phyloP scores from a whole-genome alignment of 139 green algal species.

The Chlorella sp. region DNA sequence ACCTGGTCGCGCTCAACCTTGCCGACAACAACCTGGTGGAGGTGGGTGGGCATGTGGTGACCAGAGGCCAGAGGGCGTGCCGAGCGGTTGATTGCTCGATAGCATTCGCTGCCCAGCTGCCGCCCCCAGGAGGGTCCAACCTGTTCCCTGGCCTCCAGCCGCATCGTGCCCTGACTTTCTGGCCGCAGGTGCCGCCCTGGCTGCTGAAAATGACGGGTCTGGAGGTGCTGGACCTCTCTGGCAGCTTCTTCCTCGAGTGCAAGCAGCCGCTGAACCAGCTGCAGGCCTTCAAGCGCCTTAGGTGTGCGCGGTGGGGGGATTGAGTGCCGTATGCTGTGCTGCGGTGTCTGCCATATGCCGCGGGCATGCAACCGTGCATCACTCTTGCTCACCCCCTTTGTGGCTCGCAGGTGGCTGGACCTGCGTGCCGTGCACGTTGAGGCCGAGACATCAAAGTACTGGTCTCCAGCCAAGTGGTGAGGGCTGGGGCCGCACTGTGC shows the following conservation, averaged over 20 bases:
- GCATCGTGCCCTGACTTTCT: not conserved
- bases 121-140: not conserved
- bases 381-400: no score
- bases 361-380: no score
- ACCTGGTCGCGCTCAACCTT: slow-evolving; percentile 58
- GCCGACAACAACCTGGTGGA: slow-evolving; percentile 53
- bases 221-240: slow-evolving; percentile 25
- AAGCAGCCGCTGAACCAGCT: slow-evolving; percentile 37
- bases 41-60: not conserved
- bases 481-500: no score
- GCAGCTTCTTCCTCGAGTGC: slow-evolving; percentile 7
- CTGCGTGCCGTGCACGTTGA: slow-evolving; percentile 56
- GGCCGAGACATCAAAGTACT: slow-evolving; percentile 33
- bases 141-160: not conserved
- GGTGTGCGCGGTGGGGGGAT: not conserved
- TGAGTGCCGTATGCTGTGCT: no score
- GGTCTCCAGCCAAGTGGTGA: slow-evolving; percentile 59
- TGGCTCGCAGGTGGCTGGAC: slow-evolving; percentile 42
- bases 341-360: not conserved
- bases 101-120: not conserved
- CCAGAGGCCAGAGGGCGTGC: not conserved
- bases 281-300: slow-evolving; percentile 32
- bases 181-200: slow-evolving; percentile 32
- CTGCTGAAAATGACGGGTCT: slow-evolving; percentile 49
- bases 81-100: not conserved